Evolutionary conservation across 148 eudicot species (phyloP), one percentile per base, ranked within the genome.

Genomic region (Rhododendron molle): DNA sequence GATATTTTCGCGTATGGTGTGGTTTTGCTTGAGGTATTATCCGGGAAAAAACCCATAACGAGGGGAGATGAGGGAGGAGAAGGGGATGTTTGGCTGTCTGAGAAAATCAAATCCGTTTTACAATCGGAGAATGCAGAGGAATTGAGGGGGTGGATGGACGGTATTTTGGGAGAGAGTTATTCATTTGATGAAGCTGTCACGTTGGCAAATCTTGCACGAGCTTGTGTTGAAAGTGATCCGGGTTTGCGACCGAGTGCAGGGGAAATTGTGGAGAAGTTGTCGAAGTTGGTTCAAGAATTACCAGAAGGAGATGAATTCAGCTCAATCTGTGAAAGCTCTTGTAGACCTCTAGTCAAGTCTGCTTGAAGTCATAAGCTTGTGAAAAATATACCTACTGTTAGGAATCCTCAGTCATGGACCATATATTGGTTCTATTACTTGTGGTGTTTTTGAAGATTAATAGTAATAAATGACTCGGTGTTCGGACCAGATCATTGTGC

Each of bases 1-100:
- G 97, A 96, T 58, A 47, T 95, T 5, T 96, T 89, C 58, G 94
- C 99, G 0, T 96, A 83, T 43, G 99, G 99, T 28, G 96, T 96
- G 36, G 88, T 96, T 85, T 65, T 96, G 80, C 87, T 95, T 5
- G 98, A 96, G 89, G 89, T 96, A 20, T 69, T 96, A 56, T 95
- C 98, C 0, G 98, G 98, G 32, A 44, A 91, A 85, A 91, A 91
- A 0, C 96, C 98, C 3, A 85, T 93, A 3, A 87, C 60, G 0
- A 76, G 81, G 77, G 83, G 69, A 0, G 74, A 16, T 13, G 89
- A 82, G 46, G 86, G 86, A 60, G 90, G 85, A 8, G 90, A 87
- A 32, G 90, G 86, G 23, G 62, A 32, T 20, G 78, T 88, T 0
- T 49, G 87, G 84, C 76, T 93, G 32, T 85, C 91, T 0, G 91